Evolutionary conservation across 306 rosid genomes (phyloP), one percentile per base, ranked within the genome.

Genomic region (Arachis hypogaea): DNA sequence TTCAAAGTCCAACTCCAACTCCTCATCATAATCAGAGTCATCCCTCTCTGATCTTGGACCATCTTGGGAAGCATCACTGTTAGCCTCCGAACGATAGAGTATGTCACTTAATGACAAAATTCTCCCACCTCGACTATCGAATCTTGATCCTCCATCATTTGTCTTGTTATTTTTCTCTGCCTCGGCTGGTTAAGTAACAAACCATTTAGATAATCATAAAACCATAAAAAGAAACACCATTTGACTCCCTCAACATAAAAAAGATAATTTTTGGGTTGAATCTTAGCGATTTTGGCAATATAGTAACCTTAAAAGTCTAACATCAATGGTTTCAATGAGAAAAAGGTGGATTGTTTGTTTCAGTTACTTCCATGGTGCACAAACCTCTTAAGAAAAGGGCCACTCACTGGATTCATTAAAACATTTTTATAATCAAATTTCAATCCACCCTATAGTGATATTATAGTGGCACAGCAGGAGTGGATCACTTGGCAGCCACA

Each of bases 1-100:
- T 79, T 94, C 97, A 72, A 94, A 87, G 84, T 90, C 98, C 83
- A 92, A 75, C 74, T 94, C 99, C 80, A 94, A 67, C 76, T 89
- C 97, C 80, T 92, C 99, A 16, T 92, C 98, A 40, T 88, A 88
- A 81, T 94, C 99, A 73, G 99, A 92, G 81, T 92, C 95, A 82
- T 90, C 98, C 80, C 96, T 87, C 33, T 94, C 99, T 41, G 96
- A 94, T 83, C 92, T 81, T 11, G 86, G 88, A 75, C 95, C 96
- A 79, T 94, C 99, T 83, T 85, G 94, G 12, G 97, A 89, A 78
- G 74, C 85, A 78, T 94, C 96, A 76, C 97, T 87, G 75, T 89
- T 91, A 73, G 82, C 96, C 80, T 88, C 97, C 12, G 91, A 76
- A 7, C 82, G 97, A 80, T 89, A 87, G 29, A 94, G 86, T 82